Conservation (phyloP, 1,284 basidiomycete species). For the Malassezia vespertilionis region DNA sequence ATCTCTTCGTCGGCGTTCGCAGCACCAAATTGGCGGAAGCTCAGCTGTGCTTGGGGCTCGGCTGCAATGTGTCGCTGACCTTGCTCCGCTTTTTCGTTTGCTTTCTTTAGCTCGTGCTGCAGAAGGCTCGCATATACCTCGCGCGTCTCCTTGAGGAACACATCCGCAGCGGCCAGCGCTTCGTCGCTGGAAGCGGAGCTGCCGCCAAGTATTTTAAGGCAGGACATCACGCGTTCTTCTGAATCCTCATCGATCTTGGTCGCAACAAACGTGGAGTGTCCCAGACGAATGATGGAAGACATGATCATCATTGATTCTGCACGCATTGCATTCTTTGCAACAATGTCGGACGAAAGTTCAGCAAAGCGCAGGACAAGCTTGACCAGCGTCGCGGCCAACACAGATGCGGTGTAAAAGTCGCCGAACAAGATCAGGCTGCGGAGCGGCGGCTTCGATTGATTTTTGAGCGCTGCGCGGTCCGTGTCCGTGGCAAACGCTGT, state of each 20-base stretch:
- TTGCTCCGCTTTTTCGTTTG: conserved; percentile 73
- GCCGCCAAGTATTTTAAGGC: conserved; percentile 73
- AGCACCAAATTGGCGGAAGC: conserved; percentile 89
- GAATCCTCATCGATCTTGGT: conserved; percentile 96
- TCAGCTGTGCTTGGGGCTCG: conserved; percentile 84
- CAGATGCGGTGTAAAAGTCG: conserved; percentile 91
- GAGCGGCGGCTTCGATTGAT: conserved; percentile 78
- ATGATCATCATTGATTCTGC: conserved; percentile 98
- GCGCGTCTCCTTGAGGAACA: conserved; percentile 88
- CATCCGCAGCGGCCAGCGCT: conserved; percentile 61
- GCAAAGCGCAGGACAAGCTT: conserved; percentile 80
- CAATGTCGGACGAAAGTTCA: conserved; percentile 56
- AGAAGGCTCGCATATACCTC: conserved; percentile 90
- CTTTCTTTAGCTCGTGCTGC: conserved; percentile 57
- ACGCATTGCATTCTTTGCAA: conserved; percentile 55
- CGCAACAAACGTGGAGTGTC: conserved; percentile 86
- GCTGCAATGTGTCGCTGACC: conserved; percentile 62
- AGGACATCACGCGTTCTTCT: conserved; percentile 89
- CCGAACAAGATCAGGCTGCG: conserved; percentile 84
- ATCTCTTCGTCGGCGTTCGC: conserved; percentile 55
- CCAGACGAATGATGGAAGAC: conserved; percentile 90
- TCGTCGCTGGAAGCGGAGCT: conserved; percentile 18
- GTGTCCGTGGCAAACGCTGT: conserved; percentile 69
- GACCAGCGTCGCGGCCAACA: conserved; percentile 75
- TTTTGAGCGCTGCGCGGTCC: conserved; percentile 62